phyloP scores from a whole-genome alignment of 768 basidiomycete genomes.

The Neoboletus subvelutipes region DNA sequence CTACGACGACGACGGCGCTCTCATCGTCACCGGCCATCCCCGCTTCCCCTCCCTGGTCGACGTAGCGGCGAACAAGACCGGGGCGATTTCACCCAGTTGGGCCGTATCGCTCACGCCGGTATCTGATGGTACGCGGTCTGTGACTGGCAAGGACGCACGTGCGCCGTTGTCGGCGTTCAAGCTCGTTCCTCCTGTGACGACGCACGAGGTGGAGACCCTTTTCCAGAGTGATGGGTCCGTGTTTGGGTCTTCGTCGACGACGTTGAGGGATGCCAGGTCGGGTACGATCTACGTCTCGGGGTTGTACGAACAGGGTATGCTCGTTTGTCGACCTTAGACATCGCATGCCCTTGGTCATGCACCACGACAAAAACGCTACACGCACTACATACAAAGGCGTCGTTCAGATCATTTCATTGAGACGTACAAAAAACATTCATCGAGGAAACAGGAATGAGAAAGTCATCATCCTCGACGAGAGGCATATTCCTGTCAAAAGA shows the following conservation, averaged over 20 bases:
- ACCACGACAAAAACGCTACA: not conserved
- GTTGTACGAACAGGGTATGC: conserved; percentile 54
- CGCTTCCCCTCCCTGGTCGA: conserved; percentile 52
- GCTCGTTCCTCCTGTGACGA: conserved; percentile 37
- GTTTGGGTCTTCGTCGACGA: conserved; percentile 55
- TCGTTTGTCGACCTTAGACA: conserved; percentile 44
- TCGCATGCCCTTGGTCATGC: not conserved
- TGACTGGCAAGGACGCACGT: not conserved
- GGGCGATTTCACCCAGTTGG: conserved; percentile 55
- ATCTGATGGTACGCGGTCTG: not conserved
- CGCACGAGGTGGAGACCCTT: conserved; percentile 54
- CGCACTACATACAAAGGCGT: not conserved
- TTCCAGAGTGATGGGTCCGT: conserved; percentile 72
- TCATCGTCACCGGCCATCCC: conserved; percentile 68
- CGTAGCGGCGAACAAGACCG: conserved; percentile 46
- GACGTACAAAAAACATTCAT: conserved; percentile 18
- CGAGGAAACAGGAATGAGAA: not conserved
- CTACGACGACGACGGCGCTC: conserved; percentile 45
- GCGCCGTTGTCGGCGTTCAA: conserved; percentile 45
- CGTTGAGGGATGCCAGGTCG: conserved; percentile 47
- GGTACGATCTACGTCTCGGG: conserved; percentile 55
- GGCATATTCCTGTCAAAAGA: conserved; percentile 8
- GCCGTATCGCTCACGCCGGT: conserved; percentile 43
- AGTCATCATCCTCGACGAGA: not conserved
- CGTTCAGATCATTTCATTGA: not conserved